Evolutionary conservation across 2,329 filamentous ascomycete genomes (phyloP), one percentile per base, ranked within the genome.

Genomic region (Juglanconis juglandina): DNA sequence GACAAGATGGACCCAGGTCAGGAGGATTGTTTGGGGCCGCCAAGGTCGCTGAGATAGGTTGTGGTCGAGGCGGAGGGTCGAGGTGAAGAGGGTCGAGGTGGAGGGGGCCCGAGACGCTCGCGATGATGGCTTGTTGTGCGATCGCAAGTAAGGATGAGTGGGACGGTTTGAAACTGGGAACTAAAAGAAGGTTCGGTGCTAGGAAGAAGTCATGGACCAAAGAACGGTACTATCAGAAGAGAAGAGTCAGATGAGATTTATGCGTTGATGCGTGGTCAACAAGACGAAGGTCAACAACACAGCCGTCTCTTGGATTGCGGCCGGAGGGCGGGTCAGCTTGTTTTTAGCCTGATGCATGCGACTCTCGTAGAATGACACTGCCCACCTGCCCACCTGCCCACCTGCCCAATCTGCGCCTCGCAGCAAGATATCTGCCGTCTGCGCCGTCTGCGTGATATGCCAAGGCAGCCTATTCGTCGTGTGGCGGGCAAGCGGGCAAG

Each of bases 301-400:
- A 13, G 39, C 39, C 39, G 44, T n/a, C 17, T 46, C 13, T 46
- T 30, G 44, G 10, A 46, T 30, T 46, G 47, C 47, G 47, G 30
- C 8, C 30, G 9, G 47, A 49, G 47, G 11, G 52, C 30, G 52
- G 39, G 52, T 46, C 39, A 33, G 32, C 9, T 34, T 13, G 13
- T 4, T 11, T 32, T 24, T 24, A 54, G 52, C 34, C 41, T 44
- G 52, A 54, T 17, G 46, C 47, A 46, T 39, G 34, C 46, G 47
- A 24, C 24, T 32, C 47, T 48, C 39, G 47, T 55, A 54, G 51
- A 59, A 59, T 59, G 56, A 56, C 60, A 62, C 60, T 47, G 60
- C 60, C 60, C 52, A 30, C 53, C 60, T 47, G 56, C 46, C 7
- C 11, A 39, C 60, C 44, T 17, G 17, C 17, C 17, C 17, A 17